These are phyloP conservation scores for Rhodosporidiobolus sp. DNA, from an alignment of 768 basidiomycete species.

Conservation along the genomic window DNA sequence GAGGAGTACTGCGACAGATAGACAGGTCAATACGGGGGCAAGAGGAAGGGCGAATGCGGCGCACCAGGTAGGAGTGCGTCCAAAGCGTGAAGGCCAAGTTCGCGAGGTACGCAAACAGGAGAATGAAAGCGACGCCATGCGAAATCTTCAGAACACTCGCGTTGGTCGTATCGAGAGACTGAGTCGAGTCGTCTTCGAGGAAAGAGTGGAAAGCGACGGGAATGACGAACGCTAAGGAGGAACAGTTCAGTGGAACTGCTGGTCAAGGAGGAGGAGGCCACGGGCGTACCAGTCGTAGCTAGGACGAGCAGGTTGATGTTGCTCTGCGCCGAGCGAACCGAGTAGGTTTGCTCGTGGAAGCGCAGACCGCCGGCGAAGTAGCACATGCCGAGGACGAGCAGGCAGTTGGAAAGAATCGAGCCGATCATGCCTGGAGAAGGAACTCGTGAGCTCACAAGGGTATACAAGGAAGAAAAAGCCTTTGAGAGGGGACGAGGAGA, in stretches of 20 bases:
- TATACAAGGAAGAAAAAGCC: too few relatives aligned
- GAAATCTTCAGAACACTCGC: slow-evolving; percentile 34
- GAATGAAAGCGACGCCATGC: slow-evolving; percentile 57
- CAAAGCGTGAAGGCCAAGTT: slow-evolving; percentile 62
- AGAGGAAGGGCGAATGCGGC: slow-evolving; percentile 49
- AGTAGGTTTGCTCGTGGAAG: slow-evolving; percentile 43
- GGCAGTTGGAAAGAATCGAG: slow-evolving; percentile 72
- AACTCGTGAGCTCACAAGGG: too few relatives aligned
- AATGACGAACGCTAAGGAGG: slow-evolving; percentile 35
- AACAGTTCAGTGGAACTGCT: too few relatives aligned
- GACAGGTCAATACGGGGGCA: too few relatives aligned
- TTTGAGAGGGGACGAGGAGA: too few relatives aligned
- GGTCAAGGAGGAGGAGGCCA: too few relatives aligned
- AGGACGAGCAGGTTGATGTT: slow-evolving; percentile 42
- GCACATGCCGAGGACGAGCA: slow-evolving; percentile 60
- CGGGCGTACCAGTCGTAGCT: slow-evolving; percentile 7
- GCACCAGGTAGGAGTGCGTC: slow-evolving; percentile 49
- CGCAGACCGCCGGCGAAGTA: slow-evolving; percentile 37
- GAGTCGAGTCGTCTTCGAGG: slow-evolving; percentile 3
- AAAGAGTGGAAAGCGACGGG: slow-evolving; percentile 64
- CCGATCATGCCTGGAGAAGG: too few relatives aligned
- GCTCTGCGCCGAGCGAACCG: slow-evolving; percentile 38
- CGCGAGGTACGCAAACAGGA: slow-evolving; percentile 67
- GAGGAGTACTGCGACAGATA: slow-evolving; percentile 52
- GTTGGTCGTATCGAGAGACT: slow-evolving; percentile 10